Base-by-base conservation (phyloP, 2,329 filamentous ascomycete genomes). In the Sclerotinia sclerotiorum region DNA sequence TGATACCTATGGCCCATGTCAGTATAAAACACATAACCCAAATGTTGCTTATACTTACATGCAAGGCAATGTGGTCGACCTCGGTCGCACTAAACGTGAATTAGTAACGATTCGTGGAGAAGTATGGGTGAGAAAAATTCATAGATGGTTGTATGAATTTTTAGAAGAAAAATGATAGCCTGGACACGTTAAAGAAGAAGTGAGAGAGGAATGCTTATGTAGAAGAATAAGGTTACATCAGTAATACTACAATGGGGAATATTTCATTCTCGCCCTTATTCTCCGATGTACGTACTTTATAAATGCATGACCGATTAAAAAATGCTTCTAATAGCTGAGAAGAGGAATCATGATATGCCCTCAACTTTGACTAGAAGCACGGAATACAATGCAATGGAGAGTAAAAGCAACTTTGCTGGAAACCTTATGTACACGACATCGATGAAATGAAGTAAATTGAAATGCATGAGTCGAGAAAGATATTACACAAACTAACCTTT, bases 61-160 rank as follows among this genome's bases (percentile, higher is more conserved):
- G 87, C 87, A 73, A 88, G 80, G 74, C 87, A 90, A 78, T 88
- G 84, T 62, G 91, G 91, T 73, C 91, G 82, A 51, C 86, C 89
- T 76, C 91, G 84, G 78, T 94, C 91, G 77, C 91, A 94, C 88
- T 94, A 63, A 68, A 57, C 27, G 55, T 17, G 1, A n/a, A 54
- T 68, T 39, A 68, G 55, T 39, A 63, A 29, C 15, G 15, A 27
- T 27, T 62, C 35, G n/a, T 19, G 19, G 5, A 27, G 17, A 52
- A 13, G 5, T 7, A 24, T 27, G n/a, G 46, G 27, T 24, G 17
- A 27, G 21, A n/a, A 62, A 7, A 3, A 13, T 24, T 27, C 2
- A 51, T 35, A 42, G 2, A 17, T 10, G 2, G 32, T 10, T 24
- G n/a, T 19, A 27, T 46, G 35, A 8, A 27, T 5, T 13, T 39